These are phyloP conservation scores for Discostella pseudostelligera DNA, from an alignment of 108 stramenopile genomes.

Conservation along the genomic window DNA sequence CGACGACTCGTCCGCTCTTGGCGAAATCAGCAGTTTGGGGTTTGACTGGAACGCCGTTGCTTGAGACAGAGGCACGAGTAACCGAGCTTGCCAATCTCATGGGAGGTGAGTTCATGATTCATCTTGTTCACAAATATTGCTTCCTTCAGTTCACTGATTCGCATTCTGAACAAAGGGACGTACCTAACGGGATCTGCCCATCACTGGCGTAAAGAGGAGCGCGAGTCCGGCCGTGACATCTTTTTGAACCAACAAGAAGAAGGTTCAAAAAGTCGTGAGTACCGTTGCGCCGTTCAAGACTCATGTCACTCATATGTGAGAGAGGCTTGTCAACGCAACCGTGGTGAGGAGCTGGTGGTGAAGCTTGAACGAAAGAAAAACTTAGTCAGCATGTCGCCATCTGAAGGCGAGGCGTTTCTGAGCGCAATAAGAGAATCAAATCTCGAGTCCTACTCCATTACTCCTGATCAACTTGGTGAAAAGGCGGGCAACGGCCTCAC, in stretches of 20 bases:
- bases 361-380: conserved; percentile 16
- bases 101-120: conserved; percentile 57
- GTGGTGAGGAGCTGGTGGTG: conserved; percentile 16
- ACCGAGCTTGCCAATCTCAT: conserved; percentile 73
- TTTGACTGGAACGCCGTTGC: conserved; percentile 69
- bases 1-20: conserved; percentile 49
- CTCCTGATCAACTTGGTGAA: conserved; percentile 25
- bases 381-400: conserved; percentile 25
- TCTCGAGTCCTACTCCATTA: conserved; percentile 28
- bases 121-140: neutral
- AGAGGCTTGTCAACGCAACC: conserved; percentile 25
- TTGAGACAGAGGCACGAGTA: conserved; percentile 62
- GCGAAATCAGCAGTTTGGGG: conserved; percentile 54
- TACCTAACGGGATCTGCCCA: conserved; percentile 35
- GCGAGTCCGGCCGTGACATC: conserved; percentile 40
- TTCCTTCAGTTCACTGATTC: neutral
- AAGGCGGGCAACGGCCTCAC: conserved; percentile 26
- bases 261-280: conserved; percentile 31
- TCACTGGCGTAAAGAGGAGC: conserved; percentile 40
- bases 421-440: conserved; percentile 22
- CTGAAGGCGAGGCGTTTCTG: conserved; percentile 20
- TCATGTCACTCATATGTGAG: conserved; percentile 28
- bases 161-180: conserved; percentile 8
- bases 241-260: conserved; percentile 38
- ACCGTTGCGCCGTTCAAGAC: conserved; percentile 24